Percentiles rank a stretch among this genome's conserved stretches.
These are phyloP conservation scores for Excoecaria agallocha DNA, from an alignment of 345 rosid genomes.

Conservation along the genomic window DNA sequence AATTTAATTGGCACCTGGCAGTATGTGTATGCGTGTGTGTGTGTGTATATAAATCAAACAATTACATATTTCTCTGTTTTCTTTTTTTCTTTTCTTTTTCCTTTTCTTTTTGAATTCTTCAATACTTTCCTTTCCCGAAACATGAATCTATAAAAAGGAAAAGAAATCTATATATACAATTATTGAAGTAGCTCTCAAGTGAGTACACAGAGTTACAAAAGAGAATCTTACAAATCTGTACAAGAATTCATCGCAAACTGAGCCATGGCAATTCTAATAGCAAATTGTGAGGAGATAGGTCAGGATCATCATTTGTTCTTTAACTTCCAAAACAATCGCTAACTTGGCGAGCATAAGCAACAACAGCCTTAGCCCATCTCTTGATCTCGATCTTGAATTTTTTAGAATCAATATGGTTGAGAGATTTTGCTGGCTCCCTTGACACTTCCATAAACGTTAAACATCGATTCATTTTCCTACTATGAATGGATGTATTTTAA, in stretches of 20 bases:
- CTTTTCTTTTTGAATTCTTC: too few species aligned
- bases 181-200: too few species aligned
- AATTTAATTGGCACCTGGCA: too few species aligned
- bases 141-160: too few species aligned
- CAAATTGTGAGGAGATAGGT: background rate
- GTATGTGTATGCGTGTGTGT: too few species aligned
- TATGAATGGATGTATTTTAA: too few species aligned
- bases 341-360: too few species aligned
- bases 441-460: constrained; percentile 47
- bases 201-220: background rate
- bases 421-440: constrained; percentile 41
- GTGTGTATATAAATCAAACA: too few species aligned
- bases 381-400: constrained; percentile 66
- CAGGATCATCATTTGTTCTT: background rate
- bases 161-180: background rate
- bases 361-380: constrained; percentile 86
- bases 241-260: too few species aligned
- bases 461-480: constrained; percentile 29
- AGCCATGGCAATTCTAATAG: background rate
- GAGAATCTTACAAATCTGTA: background rate
- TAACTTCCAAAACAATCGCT: constrained; percentile 44
- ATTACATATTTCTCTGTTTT: too few species aligned
- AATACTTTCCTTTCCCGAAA: too few species aligned
- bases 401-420: constrained; percentile 51
- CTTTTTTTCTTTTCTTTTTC: too few species aligned